Evolutionary conservation across 345 rosid genomes (phyloP).

Genomic region (Salix koriyanagi): DNA sequence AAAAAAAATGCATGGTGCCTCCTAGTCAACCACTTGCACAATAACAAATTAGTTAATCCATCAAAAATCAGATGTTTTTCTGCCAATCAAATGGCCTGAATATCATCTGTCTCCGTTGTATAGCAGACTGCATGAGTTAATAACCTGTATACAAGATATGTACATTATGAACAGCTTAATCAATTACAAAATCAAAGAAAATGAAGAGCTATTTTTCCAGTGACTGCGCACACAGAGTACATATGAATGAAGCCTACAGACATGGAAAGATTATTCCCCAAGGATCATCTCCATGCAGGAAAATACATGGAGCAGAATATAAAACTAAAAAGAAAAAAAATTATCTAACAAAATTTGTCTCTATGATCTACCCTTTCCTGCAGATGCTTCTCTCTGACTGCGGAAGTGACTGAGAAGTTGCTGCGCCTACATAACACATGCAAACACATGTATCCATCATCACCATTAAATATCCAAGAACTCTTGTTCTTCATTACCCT

Average conservation of each 20-base stretch:
- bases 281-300: slow-evolving; percentile 2
- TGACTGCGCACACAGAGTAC: slow-evolving; percentile 21
- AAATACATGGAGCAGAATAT: slow-evolving; percentile 6
- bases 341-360: slow-evolving; percentile 8
- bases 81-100: slow-evolving; percentile 3
- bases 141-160: slow-evolving; percentile 36
- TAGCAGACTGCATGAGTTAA: slow-evolving; percentile 14
- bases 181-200: slow-evolving; percentile 2
- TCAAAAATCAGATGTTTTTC: not conserved
- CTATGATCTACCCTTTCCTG: slow-evolving; percentile 52
- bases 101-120: slow-evolving; percentile 4
- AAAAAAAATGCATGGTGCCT: not conserved
- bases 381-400: slow-evolving; percentile 67
- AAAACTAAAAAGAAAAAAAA: slow-evolving; percentile 8
- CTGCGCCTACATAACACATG: slow-evolving; percentile 60
- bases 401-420: slow-evolving; percentile 94
- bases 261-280: not conserved
- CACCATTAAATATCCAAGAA: not conserved
- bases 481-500: not conserved
- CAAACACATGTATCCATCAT: slow-evolving; percentile 12
- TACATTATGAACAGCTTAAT: slow-evolving; percentile 22
- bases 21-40: not conserved
- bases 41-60: not conserved
- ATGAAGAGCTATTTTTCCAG: not conserved
- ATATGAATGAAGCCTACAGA: slow-evolving; percentile 15